These are phyloP conservation scores for Pseudonitzschia multiseries DNA, from an alignment of 108 stramenopile genomes.

Conservation along the genomic window DNA sequence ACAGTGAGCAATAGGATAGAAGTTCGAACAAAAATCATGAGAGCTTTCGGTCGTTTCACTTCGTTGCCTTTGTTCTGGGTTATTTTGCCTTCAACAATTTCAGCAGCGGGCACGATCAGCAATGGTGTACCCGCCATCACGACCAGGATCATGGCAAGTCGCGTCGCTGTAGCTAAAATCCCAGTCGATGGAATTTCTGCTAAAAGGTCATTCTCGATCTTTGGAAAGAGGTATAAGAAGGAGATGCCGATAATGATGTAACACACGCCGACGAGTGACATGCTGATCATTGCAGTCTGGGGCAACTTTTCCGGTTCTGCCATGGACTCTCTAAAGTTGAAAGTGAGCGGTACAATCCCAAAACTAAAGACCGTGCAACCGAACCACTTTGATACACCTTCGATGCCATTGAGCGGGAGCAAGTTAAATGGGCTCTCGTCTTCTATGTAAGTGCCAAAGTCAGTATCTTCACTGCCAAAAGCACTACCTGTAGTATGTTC, in stretches of 20 bases:
- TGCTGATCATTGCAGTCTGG: conserved; percentile 43
- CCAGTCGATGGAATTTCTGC: conserved; percentile 56
- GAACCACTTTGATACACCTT: conserved; percentile 69
- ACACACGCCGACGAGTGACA: conserved; percentile 47
- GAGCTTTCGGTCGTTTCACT: conserved; percentile 7
- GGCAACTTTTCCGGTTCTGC: conserved; percentile 50
- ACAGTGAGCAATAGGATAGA: conserved; percentile 49
- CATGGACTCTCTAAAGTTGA: conserved; percentile 74
- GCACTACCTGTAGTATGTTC: neutral
- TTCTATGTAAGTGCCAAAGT: neutral
- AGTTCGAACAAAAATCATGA: conserved; percentile 41
- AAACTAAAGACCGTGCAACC: conserved; percentile 70
- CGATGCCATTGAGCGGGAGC: conserved; percentile 33
- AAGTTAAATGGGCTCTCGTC: conserved; percentile 17
- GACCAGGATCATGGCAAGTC: conserved; percentile 68
- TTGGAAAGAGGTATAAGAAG: conserved; percentile 53
- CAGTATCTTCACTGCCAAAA: neutral
- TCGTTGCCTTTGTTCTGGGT: neutral
- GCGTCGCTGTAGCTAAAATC: conserved; percentile 41
- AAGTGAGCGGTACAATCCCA: conserved; percentile 64
- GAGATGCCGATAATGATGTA: conserved; percentile 63
- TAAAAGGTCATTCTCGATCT: conserved; percentile 72
- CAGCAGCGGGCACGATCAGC: conserved; percentile 72
- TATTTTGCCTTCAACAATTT: conserved; percentile 77
- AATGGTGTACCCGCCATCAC: conserved; percentile 67